Percentiles rank a stretch among this genome's conserved stretches.
Evolutionary conservation across 1,139 yeast species (phyloP).

Genomic region (Saccharomycopsis hybrid): DNA sequence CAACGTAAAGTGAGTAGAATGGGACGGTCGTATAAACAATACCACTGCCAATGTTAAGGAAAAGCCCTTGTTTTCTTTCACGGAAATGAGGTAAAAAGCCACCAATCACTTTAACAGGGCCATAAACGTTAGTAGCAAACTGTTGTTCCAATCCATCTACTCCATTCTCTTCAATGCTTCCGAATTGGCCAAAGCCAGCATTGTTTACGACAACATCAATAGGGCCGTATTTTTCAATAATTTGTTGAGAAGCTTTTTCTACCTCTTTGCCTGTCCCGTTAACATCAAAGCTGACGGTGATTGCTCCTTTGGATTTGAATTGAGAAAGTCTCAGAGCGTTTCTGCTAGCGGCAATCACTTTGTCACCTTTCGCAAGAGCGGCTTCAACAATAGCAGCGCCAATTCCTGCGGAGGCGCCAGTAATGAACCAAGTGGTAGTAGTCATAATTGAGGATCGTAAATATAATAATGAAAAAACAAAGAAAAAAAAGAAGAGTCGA

Average conservation of each 20-base stretch:
- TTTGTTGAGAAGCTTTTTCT: neutral
- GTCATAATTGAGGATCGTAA: too few species aligned
- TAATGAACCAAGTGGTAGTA: constrained; percentile 1
- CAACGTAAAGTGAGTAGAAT: neutral
- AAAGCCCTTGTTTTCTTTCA: neutral
- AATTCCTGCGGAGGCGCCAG: constrained; percentile 4
- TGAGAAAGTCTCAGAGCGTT: neutral
- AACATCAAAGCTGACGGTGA: constrained; percentile 1
- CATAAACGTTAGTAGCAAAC: neutral
- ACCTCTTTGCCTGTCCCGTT: neutral
- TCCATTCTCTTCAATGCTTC: neutral
- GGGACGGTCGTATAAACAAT: neutral
- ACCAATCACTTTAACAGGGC: neutral
- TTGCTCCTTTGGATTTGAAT: neutral
- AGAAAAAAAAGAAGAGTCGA: too few species aligned
- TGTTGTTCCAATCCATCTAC: neutral
- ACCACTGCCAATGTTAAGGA: neutral
- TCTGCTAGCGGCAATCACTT: constrained; percentile 1
- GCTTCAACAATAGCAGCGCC: constrained; percentile 1
- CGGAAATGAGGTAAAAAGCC: constrained; percentile 1
- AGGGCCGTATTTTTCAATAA: neutral
- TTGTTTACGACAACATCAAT: constrained; percentile 1
- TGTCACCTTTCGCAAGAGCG: constrained; percentile 3
- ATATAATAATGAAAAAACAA: too few species aligned
- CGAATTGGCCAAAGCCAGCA: constrained; percentile 4